Base-by-base conservation (phyloP, 805 yeast species). In the Saccharomycopsis schoenii region DNA sequence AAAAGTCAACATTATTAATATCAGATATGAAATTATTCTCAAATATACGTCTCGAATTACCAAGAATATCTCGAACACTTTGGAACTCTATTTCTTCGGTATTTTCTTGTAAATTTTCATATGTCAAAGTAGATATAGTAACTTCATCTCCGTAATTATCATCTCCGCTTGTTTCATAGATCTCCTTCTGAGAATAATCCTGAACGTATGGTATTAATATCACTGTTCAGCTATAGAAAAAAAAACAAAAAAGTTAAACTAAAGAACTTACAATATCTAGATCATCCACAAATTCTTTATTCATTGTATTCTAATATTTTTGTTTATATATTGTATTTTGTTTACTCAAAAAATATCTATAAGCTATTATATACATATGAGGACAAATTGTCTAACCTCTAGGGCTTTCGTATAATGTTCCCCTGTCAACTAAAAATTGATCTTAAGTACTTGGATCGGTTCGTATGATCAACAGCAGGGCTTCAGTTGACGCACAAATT, bases 151-250 rank as follows among this genome's bases (percentile, higher is more conserved):
- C 55, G 4, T 58, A 51, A 34, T 11, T 36, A 5, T 51, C 55
- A 29, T 63, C 65, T 6, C n/a, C 62, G 6, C 62, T 61, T 14
- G 64, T 59, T 58, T 63, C 65, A 55, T 40, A 63, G 15, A 63
- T 56, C 25, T 63, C 65, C 40, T 60, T 56, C n/a, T 50, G 60
- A 25, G 42, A 14, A 43, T 42, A 57, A 29, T 57, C 58, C 60
- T 60, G n/a, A 5, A 25, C 19, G 8, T 21, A 1, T 11, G 34
- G 6, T 15, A 19, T 37, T 47, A 47, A 25, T 17, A 17, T 8
- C 12, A 42, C 24, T 17, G 11, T 4, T 6, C 50, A 42, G 41
- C 12, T 37, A 4, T 12, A 4, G 41, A 42, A 42, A 14, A 25
- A 5, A 52, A 34, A n/a, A 2, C 12, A 29, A 29, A 52, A 15